Base-by-base conservation (phyloP, 768 basidiomycete genomes). In the Kwoniella pini region DNA sequence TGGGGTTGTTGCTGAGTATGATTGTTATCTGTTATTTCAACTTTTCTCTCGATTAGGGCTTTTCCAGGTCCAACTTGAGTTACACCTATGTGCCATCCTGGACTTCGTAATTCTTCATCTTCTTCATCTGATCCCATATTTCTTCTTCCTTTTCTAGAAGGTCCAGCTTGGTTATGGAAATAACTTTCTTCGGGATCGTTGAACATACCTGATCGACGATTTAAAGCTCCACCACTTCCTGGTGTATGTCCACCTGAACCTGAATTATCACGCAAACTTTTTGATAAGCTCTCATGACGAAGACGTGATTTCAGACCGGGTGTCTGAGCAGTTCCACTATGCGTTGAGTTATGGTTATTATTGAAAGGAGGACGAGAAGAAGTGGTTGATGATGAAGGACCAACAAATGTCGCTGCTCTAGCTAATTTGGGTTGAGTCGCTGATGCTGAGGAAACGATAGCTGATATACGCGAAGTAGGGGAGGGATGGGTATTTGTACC, bases 371-470 rank as follows among this genome's bases (percentile, higher is more conserved):
- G 62, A 10, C 24, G 22, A 26, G 48, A 36, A 10, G 46, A 24
- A 15, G 48, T 45, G 11, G 57, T 27, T 6, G 53, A 46, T 0
- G 57, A 54, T 13, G 57, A 55, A 13, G 63, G 22, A 7, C 33
- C 63, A 13, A 55, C 60, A 27, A 54, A 60, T 1, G 63, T 60
- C 10, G 43, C 39, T 30, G 57, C 30, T 49, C 62, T 19, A 9
- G 62, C 62, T 5, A 64, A 39, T 54, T 64, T 58, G 2, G 62
- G 62, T 26, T 64, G 62, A 40, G 51, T 44, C 2, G 53, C 54
- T 19, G 58, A 64, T 11, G 56, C 45, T 7, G 57, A 50, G 5
- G 52, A 55, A 9, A 64, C 54, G 38, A 64, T 64, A 7, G 57
- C 39, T 0, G 63, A 60, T 19, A 64, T 45, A 30, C 63, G 58